These are phyloP conservation scores for Eucalyptus grandis DNA, from an alignment of 345 rosid species.

Conservation along the genomic window DNA sequence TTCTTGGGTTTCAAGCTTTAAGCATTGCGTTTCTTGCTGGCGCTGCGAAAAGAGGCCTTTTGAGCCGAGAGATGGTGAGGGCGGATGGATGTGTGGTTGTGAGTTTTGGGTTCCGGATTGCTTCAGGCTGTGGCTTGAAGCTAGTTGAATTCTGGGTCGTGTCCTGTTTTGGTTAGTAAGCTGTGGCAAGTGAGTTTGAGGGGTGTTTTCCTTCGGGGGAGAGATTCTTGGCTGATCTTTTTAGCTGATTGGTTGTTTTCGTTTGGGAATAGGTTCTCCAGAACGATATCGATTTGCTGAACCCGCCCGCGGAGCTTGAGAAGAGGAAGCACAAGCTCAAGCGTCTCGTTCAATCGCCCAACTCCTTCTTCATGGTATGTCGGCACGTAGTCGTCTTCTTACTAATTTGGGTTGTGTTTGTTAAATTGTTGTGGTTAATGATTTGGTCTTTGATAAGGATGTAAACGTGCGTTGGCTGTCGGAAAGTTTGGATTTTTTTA, in stretches of 20 bases:
- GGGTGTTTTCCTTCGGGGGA: neutral
- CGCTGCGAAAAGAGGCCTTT: neutral
- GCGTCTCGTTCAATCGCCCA: neutral
- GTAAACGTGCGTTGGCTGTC: neutral
- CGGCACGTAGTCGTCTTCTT: neutral
- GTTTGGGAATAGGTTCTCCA: neutral
- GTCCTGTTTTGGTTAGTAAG: neutral
- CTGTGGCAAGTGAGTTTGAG: neutral
- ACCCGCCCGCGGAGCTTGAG: neutral
- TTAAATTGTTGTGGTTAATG: neutral
- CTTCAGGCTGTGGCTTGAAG: neutral
- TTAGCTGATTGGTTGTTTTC: neutral
- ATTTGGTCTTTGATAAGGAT: neutral
- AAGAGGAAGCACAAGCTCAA: conserved; percentile 3
- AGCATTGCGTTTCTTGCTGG: neutral
- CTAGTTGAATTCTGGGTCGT: neutral
- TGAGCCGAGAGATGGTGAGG: neutral
- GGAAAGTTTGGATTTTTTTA: neutral
- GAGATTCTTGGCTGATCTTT: neutral
- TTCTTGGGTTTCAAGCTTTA: rapidly evolving
- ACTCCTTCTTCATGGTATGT: neutral
- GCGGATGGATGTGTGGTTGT: neutral
- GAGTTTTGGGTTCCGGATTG: neutral
- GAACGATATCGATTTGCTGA: neutral
- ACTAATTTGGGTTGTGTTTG: neutral